Evolutionary conservation across 2,329 filamentous ascomycete species (phyloP), one percentile per base, ranked within the genome.

Genomic region (Botryotinia narcissicola): DNA sequence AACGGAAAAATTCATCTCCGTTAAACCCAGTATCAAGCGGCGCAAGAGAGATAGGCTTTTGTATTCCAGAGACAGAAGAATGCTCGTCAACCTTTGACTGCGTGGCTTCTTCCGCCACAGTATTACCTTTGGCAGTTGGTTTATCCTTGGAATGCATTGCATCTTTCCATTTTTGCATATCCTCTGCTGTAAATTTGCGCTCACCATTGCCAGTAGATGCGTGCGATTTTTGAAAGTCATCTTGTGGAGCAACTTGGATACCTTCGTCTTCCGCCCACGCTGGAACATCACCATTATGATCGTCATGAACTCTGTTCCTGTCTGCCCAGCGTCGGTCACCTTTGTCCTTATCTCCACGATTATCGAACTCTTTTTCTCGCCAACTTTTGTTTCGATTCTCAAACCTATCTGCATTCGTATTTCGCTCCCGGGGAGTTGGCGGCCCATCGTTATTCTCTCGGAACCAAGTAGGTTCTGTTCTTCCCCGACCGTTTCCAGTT

Each of bases 141-240:
- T 77, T 80, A 60, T 80, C 78, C 70, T 79, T 79, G 61, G 75
- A 77, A 74, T 77, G 74, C 94, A 97, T 97, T 76, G 87, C 88
- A 78, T 97, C 93, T 87, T 97, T 97, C 90, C 95, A 98, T 77
- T 93, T 93, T 83, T 97, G 92, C 82, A 98, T 97, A 77, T 98
- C 95, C 80, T 97, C 94, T 79, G 93, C 91, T 0, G 94, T 98
- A 78, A 93, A 92, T 67, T 67, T 67, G 46, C 64, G 64, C 32
- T n/a, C 51, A 51, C 40, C 54, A 16, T 54, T 67, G 25, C 46
- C 64, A 54, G 32, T 97, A 76, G 87, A 88, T 78, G 97, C 93
- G 87, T 97, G 97, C 90, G 95, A 98, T 77, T 93, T 93, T 83
- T 97, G 92, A 82, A 98, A 97, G 77, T 98, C 95, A 80, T 97